Conservation (phyloP, 2,329 filamentous ascomycete genomes). For the Corniculantispora saksenae region DNA sequence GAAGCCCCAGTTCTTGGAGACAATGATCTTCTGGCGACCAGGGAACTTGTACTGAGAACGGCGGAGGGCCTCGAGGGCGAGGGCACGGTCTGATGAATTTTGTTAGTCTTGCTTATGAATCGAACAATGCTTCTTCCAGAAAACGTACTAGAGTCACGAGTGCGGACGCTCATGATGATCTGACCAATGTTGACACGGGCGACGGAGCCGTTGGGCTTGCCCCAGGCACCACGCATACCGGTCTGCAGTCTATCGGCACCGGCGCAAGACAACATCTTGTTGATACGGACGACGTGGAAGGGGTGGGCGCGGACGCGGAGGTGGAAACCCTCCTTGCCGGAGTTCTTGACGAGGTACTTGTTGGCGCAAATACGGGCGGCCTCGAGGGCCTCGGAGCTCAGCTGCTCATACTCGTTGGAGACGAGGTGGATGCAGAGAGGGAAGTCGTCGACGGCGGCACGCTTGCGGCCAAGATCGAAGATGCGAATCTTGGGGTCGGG, state of each 20-base stretch:
- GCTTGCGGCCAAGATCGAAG: constrained; percentile 99
- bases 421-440: constrained; percentile 98
- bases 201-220: constrained; percentile 98
- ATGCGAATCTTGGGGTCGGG: constrained; percentile 84
- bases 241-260: constrained; percentile 99
- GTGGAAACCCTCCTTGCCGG: constrained; percentile 74
- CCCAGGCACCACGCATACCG: constrained; percentile 99
- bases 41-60: constrained; percentile 99
- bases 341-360: constrained; percentile 83
- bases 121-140: too few species aligned
- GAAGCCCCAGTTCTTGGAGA: constrained; percentile 99
- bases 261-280: constrained; percentile 99
- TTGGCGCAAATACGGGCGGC: constrained; percentile 99
- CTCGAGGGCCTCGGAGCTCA: constrained; percentile 99
- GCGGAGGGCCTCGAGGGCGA: constrained; percentile 97
- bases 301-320: constrained; percentile 87
- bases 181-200: constrained; percentile 99
- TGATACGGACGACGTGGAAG: constrained; percentile 99
- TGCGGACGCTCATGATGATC: constrained; percentile 96
- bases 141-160: constrained; percentile 82
- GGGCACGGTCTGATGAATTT: constrained; percentile 69
- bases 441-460: constrained; percentile 98
- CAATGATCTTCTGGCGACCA: constrained; percentile 99
- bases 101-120: constrained; percentile 7
- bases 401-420: constrained; percentile 99